Percentiles rank a stretch among this genome's conserved stretches.
phyloP scores from a whole-genome alignment of 805 yeast species.

The Huiozyma naganishii region DNA sequence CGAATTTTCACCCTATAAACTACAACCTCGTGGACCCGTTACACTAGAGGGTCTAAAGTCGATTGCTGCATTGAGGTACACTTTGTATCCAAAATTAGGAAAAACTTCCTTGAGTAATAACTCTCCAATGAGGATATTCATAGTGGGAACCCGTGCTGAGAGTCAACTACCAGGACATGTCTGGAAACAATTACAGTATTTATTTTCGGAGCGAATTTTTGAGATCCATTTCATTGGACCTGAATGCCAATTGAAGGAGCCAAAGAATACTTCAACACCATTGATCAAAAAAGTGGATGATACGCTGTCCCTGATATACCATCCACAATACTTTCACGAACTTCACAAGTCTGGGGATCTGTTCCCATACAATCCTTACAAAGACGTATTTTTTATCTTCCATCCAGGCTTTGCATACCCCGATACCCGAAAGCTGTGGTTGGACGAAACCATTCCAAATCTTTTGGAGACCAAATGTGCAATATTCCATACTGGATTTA shows the following conservation, averaged over 20 bases:
- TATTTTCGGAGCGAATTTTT: conserved; percentile 73
- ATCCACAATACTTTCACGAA: conserved; percentile 86
- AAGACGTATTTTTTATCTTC: conserved; percentile 86
- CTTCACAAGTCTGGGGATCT: conserved; percentile 87
- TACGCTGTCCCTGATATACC: conserved; percentile 67
- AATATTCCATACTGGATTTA: conserved; percentile 82
- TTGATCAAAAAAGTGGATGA: conserved; percentile 64
- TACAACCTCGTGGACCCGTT: conserved; percentile 77
- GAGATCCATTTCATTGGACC: conserved; percentile 95
- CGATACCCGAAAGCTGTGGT: conserved; percentile 75
- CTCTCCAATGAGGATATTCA: conserved; percentile 81
- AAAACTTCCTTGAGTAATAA: conserved; percentile 39
- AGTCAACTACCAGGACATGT: conserved; percentile 89
- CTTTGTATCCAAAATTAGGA: conserved; percentile 55
- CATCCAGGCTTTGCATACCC: conserved; percentile 91
- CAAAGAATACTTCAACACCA: conserved; percentile 57
- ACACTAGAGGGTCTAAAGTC: conserved; percentile 91
- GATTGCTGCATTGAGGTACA: conserved; percentile 83
- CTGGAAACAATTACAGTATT: conserved; percentile 84
- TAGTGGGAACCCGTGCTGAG: conserved; percentile 89
- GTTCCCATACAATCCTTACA: conserved; percentile 96
- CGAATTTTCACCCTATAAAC: conserved; percentile 72
- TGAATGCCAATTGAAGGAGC: conserved; percentile 54
- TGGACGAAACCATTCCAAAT: conserved; percentile 80
- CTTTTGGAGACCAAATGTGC: conserved; percentile 90